Percentiles rank a stretch among this genome's conserved stretches.
Conservation (phyloP, 1,139 yeast genomes). For the Debaryomycetaceae sp. region DNA sequence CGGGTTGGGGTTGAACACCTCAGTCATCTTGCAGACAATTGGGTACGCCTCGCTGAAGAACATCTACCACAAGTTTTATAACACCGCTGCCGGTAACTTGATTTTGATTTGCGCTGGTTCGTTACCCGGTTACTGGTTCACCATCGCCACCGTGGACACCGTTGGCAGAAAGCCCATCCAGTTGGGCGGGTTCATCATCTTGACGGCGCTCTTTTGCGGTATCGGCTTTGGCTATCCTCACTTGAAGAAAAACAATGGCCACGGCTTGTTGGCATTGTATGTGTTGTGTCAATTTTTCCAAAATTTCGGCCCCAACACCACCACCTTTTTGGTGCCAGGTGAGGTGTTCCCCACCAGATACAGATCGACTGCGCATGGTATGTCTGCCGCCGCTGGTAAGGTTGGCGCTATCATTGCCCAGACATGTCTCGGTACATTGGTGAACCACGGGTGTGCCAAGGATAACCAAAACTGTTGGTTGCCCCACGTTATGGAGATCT, state of each 20-base stretch:
- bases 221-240: slow-evolving; percentile 80
- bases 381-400: slow-evolving; percentile 95
- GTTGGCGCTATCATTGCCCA: slow-evolving; percentile 96
- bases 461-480: slow-evolving; percentile 66
- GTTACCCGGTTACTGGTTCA: slow-evolving; percentile 84
- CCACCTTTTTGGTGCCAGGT: slow-evolving; percentile 95
- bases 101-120: slow-evolving; percentile 89
- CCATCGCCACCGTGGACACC: slow-evolving; percentile 72
- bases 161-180: slow-evolving; percentile 83
- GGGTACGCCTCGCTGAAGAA: slow-evolving; percentile 66
- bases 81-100: slow-evolving; percentile 83
- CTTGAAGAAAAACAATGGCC: slow-evolving; percentile 35
- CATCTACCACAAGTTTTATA: slow-evolving; percentile 61
- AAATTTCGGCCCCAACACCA: slow-evolving; percentile 92
- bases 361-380: slow-evolving; percentile 97
- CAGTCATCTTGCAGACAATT: slow-evolving; percentile 77
- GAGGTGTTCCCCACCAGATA: slow-evolving; percentile 96
- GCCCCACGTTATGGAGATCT: slow-evolving; percentile 89
- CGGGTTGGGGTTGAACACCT: slow-evolving; percentile 78
- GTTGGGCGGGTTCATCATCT: slow-evolving; percentile 63
- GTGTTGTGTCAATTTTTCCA: slow-evolving; percentile 79
- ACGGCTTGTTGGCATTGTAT: slow-evolving; percentile 71
- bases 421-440: slow-evolving; percentile 80
- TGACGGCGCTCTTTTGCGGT: slow-evolving; percentile 64
- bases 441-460: slow-evolving; percentile 67